Base-by-base conservation (phyloP, 2,329 filamentous ascomycete species). In the Botrytis fragariae region DNA sequence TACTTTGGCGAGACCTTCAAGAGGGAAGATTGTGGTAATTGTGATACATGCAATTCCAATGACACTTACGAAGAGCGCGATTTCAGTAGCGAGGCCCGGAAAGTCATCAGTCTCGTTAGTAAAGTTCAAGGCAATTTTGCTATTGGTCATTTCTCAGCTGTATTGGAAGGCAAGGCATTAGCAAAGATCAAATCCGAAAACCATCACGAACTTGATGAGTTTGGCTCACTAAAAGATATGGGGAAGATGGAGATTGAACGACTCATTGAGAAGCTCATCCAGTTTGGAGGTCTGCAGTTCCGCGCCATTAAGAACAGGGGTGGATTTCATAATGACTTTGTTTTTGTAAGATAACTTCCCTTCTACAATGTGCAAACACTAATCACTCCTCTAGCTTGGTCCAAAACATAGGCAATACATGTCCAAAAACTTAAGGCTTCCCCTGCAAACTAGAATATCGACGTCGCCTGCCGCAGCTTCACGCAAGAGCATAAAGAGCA, bases 1-100 rank as follows among this genome's bases (percentile, higher is more conserved):
- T 99, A 99, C 82, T 99, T 99, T 84, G 94, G 92, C 73, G 97
- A 99, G 82, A 86, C 86, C 1, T 99, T 98, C 80, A 84, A 88
- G 69, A 85, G 86, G 54, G 87, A 89, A 20, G 87, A 93, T 69
- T 99, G 96, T 82, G 85, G 89, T 67, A 88, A 87, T 1, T 99
- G 96, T 82, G 97, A 99, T 84, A 98, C 97, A 80, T 99, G 96
- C 85, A 89, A 87, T 76, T 93, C 91, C 4, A 90, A 89, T 37
- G 85, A 88, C 63, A 86, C 87, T 5, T 96, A 94, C 79, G 90
- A 94, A 77, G 85, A 87, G 14, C 72, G 89, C 73, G 94, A 98
- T 82, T 92, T 95, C 77, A 94, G 93, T 20, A 83, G 90, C 25
- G 89, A 93, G 78, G 95, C 95, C 10, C 83, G 88, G 73, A 88